phyloP scores from a whole-genome alignment of 148 eudicot species.

The Chenopodium album region DNA sequence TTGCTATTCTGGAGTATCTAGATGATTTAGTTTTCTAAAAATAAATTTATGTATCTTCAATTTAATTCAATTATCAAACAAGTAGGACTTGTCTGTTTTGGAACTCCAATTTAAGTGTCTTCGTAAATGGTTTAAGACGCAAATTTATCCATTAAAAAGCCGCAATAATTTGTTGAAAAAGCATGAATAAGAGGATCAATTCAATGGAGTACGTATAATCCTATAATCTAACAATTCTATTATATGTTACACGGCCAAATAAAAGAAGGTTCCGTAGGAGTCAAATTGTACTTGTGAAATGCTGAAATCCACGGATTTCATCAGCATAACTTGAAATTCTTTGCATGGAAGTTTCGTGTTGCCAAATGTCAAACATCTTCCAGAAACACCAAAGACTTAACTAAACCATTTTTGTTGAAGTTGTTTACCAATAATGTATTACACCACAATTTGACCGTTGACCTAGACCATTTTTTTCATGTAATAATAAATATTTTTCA shows the following conservation, averaged over 20 bases:
- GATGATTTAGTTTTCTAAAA: too few relatives aligned
- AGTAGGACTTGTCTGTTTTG: too few relatives aligned
- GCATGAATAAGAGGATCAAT: neutral
- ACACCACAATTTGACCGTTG: slow-evolving; percentile 27
- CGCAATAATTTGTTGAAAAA: too few relatives aligned
- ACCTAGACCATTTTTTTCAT: neutral
- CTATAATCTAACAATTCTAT: too few relatives aligned
- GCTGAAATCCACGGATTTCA: neutral
- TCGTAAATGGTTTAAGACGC: too few relatives aligned
- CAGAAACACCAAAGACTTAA: slow-evolving; percentile 16
- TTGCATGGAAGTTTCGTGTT: neutral
- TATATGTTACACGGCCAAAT: neutral
- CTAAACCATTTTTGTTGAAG: slow-evolving; percentile 15
- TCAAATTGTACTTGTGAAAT: slow-evolving; percentile 2
- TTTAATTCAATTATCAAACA: too few relatives aligned
- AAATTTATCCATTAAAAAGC: too few relatives aligned
- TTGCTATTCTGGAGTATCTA: too few relatives aligned
- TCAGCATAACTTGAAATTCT: neutral
- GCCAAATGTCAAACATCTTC: slow-evolving; percentile 29
- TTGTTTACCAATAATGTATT: slow-evolving; percentile 23
- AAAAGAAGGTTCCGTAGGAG: slow-evolving; percentile 13
- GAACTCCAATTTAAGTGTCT: too few relatives aligned
- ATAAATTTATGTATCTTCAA: too few relatives aligned
- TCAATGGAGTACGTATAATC: neutral
- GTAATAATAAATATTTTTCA: neutral